Base-by-base conservation (phyloP, 768 basidiomycete species). In the Tephrocybe sp. region DNA sequence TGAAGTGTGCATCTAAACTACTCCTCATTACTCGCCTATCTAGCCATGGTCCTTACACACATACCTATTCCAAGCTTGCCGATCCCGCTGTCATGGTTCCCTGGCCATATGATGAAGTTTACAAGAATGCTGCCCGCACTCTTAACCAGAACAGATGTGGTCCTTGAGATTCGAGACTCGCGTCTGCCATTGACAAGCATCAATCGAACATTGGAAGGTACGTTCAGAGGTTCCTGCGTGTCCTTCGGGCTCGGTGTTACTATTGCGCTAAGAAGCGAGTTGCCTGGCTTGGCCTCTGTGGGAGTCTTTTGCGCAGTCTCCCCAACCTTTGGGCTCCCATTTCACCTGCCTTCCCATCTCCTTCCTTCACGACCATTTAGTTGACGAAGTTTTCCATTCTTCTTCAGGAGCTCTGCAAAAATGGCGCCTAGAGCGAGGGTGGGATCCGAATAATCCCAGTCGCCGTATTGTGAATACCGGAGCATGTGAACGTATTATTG, bases 31-130 rank as follows among this genome's bases (percentile, higher is more conserved):
- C 31, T 30, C 42, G 26, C 36, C 47, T 40, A 19, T 18, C 16
- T 9, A n/a, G 15, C 19, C 8, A 74, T 75, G 70, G 60, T 58
- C 34, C 61, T 73, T 41, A 56, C 61, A 22, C 68, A 65, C 26
- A 69, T 77, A 13, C 68, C 69, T 16, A 63, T 69, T 49, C 74
- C 74, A 43, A 41, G 56, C 19, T 77, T 93, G 19, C 83, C 88
- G 36, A 69, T 73, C 38, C 85, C 91, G 25, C 87, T 87, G 44
- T 94, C 93, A 77, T 97, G 93, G 93, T 96, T 87, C 71, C 92
- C 92, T 21, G 94, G 94, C 27, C 94, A 98, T 69, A 98, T 97
- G 94, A 86, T 83, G 69, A 82, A 84, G 60, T 96, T 96, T 64
- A 79, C 85, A 35, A 78, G 84, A 53, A 80, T 81, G 64, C 73